Conservation (phyloP, 2,329 filamentous ascomycete genomes). For the Aspergillus niger region DNA sequence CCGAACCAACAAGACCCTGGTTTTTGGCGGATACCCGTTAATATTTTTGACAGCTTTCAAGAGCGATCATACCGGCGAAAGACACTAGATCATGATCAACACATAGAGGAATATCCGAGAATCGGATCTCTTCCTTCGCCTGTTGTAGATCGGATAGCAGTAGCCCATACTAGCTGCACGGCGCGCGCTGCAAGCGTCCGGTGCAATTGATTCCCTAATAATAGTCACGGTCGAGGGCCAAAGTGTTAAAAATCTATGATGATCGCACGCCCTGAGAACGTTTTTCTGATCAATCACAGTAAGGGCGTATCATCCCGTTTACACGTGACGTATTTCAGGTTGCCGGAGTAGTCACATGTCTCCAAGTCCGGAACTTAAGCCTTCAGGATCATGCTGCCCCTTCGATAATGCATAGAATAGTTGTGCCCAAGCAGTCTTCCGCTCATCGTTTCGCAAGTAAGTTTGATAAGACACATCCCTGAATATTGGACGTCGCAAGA, state of each 20-base stretch:
- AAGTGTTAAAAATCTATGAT: no score
- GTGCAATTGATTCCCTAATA: background rate
- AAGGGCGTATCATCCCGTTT: background rate
- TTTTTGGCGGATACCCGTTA: background rate
- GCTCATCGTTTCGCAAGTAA: conserved; percentile 50
- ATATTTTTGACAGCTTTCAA: background rate
- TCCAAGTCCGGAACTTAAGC: background rate
- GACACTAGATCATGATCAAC: background rate
- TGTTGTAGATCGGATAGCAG: background rate
- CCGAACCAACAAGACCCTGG: background rate
- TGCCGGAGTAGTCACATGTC: conserved; percentile 1
- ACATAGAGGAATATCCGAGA: background rate
- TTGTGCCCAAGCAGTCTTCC: conserved; percentile 38
- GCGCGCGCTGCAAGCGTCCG: background rate
- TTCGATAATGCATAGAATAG: conserved; percentile 39
- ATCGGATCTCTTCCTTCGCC: background rate
- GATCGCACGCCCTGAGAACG: background rate
- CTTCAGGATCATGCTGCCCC: background rate
- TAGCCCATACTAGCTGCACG: background rate
- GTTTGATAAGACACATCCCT: conserved; percentile 9
- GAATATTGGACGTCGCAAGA: no score
- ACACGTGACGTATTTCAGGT: background rate
- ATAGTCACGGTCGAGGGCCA: background rate
- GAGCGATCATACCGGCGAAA: background rate
- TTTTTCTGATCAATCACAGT: no score